Evolutionary conservation across 2,329 filamentous ascomycete species (phyloP), one percentile per base, ranked within the genome.

Genomic region (Alternaria incomplexa): DNA sequence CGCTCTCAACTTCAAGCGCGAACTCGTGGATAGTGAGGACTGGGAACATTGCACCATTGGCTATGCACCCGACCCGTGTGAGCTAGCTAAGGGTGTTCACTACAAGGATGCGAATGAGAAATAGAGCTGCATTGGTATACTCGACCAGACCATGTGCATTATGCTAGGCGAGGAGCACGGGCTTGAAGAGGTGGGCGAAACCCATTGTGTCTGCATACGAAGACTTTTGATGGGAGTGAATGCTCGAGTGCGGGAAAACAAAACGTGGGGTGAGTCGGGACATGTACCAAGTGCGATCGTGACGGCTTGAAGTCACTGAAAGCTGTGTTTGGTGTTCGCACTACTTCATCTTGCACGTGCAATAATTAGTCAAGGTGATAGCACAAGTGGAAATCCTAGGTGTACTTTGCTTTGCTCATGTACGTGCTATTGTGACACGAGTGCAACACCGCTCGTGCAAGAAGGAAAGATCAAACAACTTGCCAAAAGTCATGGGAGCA

Each of bases 31-130:
- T 17, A 75, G 82, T 43, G 73, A 81, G 23, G 79, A 83, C 3
- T 86, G 82, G 81, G 82, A 85, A 64, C 77, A 80, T 17, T 84
- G 83, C 72, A 81, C 76, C 20, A 76, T 85, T 55, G 65, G 72
- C 17, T 84, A 80, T 63, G 79, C 74, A 3, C 58, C 75, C 28
- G 84, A 86, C 66, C 84, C 84, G 2, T 81, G 79, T 62, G 77
- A 77, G 48, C 52, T 61, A 11, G 71, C 76, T 11, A 46, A 57
- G 10, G 74, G 75, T 15, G 60, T 76, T 22, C 76, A 77, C 59
- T 67, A 71, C 57, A 64, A 74, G 32, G 74, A 76, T 23, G 57
- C 62, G 12, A 67, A 68, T 43, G 64, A 69, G 56, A 43, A 56
- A 30, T 23, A 52, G 32, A 53, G n/a, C n/a, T 22, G 30, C 17